Evolutionary conservation across 2,329 filamentous ascomycete species (phyloP).

Genomic region (Ampelomyces quisqualis): DNA sequence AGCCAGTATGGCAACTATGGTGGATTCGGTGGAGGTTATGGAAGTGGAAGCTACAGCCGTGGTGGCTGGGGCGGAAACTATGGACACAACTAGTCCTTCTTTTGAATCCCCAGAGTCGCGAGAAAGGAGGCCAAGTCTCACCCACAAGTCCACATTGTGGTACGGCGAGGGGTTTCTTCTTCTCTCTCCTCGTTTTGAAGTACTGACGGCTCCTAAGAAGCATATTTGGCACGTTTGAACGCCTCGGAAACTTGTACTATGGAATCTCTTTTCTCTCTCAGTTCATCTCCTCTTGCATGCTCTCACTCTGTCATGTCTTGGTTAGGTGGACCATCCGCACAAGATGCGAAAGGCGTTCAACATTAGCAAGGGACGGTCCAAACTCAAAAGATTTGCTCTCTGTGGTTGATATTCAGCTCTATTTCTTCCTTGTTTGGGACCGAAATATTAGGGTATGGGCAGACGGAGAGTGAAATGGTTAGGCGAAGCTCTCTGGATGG

Average conservation of each 20-base stretch:
- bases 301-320: conserved; percentile 30
- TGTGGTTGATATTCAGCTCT: conserved; percentile 14
- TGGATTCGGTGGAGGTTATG: conserved; percentile 44
- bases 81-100: conserved; percentile 35
- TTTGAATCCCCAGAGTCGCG: conserved; percentile 2
- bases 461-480: conserved; percentile 1
- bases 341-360: conserved; percentile 26
- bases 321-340: conserved; percentile 22
- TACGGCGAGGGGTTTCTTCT: conserved; percentile 28
- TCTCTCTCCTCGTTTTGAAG: conserved; percentile 20
- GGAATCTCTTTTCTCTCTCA: conserved; percentile 29
- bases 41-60: conserved; percentile 46
- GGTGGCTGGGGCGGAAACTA: conserved; percentile 55
- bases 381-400: conserved; percentile 23
- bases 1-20: conserved; percentile 48
- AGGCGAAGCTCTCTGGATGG: background rate
- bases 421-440: conserved; percentile 6
- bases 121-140: conserved; percentile 29
- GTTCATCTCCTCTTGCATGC: conserved; percentile 35
- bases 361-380: conserved; percentile 27
- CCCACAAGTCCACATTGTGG: conserved; percentile 14
- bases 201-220: conserved; percentile 28
- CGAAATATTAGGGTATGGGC: conserved; percentile 17
- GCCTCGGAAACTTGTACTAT: conserved; percentile 37
- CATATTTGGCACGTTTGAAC: conserved; percentile 28